Evolutionary conservation across 208 protist species (phyloP).

Genomic region (Porcisia hertigi): DNA sequence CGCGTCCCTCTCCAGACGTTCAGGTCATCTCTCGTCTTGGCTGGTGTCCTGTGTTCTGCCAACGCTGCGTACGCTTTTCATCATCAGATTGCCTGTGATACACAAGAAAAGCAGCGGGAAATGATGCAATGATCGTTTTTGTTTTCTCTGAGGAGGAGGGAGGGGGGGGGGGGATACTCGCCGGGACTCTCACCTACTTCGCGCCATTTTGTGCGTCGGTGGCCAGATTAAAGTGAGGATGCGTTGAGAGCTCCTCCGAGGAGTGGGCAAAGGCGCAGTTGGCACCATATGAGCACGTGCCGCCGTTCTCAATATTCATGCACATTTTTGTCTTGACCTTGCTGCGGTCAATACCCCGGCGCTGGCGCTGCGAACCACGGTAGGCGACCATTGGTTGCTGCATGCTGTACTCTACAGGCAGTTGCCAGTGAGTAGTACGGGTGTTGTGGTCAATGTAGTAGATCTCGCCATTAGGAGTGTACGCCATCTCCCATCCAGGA

Average conservation of each 20-base stretch:
- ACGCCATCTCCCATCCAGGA: constrained; percentile 81
- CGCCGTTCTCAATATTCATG: constrained; percentile 90
- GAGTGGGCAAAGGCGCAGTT: constrained; percentile 89
- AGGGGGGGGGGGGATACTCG: background rate
- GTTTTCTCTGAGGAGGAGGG: too few relatives aligned
- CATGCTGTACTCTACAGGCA: constrained; percentile 48
- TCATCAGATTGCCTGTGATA: too few relatives aligned
- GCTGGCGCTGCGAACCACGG: constrained; percentile 44
- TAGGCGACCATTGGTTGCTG: constrained; percentile 32
- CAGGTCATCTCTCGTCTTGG: too few relatives aligned
- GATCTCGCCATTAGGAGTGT: constrained; percentile 56
- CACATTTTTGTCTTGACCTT: constrained; percentile 93
- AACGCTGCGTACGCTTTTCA: too few relatives aligned
- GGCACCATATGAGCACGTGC: constrained; percentile 81
- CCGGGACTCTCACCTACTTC: background rate
- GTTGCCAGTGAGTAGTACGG: constrained; percentile 80
- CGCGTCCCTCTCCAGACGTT: too few relatives aligned
- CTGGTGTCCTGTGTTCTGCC: too few relatives aligned
- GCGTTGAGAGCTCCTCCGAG: constrained; percentile 71
- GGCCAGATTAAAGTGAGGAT: constrained; percentile 37
- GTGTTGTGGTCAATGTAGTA: constrained; percentile 93
- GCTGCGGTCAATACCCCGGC: constrained; percentile 76
- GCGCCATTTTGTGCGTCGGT: background rate
- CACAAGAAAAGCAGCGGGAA: background rate
- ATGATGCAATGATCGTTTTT: background rate